Evolutionary conservation across 345 rosid genomes (phyloP), one percentile per base, ranked within the genome.

Genomic region (Brassica juncea): DNA sequence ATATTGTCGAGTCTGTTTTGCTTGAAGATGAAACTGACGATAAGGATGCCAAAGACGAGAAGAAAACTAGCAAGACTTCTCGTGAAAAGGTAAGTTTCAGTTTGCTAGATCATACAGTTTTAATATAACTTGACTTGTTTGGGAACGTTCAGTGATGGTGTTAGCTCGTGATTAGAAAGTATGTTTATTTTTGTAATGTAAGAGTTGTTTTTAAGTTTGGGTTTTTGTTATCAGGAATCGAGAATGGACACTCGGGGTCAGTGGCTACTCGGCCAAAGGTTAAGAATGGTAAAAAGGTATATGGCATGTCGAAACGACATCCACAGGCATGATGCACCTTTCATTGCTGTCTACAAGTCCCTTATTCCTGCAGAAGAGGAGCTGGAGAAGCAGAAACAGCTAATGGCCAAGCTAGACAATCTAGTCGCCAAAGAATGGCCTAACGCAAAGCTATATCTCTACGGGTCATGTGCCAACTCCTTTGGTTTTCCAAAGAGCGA

Each of bases 391-490:
- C 99, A 95, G 90, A 87, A 85, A 84, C 97, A 88, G 66, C 70
- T 95, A 44, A 68, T 95, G 52, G 65, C 88, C 14, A 80, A 84
- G 74, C 81, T 95, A 79, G 92, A 90, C 85, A 89, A 84, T 77
- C 82, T 95, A 69, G 94, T 95, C 58, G 69, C 70, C 82, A 88
- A 86, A 78, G 97, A 93, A 73, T 95, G 99, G 99, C 97, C 99
- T 58, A 84, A 87, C 55, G 99, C 97, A 61, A 85, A 80, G 70
- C 78, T 95, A 49, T 93, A 86, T 80, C 92, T 91, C 4, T 95
- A 95, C 76, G 99, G 99, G 72, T 92, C 99, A 35, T 93, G 99
- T 85, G 99, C 97, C 4, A 95, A 87, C 83, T 90, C 98, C 28
- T 95, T 95, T 85, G 98, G 97, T 68, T 90, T 91, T 77, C 85